Base-by-base conservation (phyloP, 2,329 filamentous ascomycete species). In the Phyllachora maydis region DNA sequence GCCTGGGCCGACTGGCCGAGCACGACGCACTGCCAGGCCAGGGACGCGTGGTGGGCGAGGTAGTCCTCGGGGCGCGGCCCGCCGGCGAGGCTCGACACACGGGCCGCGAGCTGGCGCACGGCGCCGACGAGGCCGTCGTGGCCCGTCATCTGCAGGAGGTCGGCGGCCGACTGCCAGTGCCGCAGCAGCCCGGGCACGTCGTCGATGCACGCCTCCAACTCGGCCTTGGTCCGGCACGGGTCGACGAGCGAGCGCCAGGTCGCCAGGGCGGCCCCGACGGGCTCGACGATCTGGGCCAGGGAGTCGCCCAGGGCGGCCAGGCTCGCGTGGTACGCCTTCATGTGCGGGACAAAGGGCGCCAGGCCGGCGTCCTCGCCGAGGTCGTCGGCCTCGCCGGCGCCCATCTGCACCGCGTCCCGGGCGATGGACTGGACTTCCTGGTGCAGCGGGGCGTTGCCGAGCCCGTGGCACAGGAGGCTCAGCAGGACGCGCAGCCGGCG, bases 1-100 rank as follows among this genome's bases (percentile, higher is more conserved):
- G 62, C 63, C 32, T 58, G 57, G 0, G 43, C 32, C 21, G 53
- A 58, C 22, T 54, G 54, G 4, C 64, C 64, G n/a, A 63, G 48
- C 15, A 45, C 53, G 11, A 62, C 47, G 31, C 65, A 59, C 21
- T 65, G 61, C 3, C 56, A 43, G 4, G 56, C 61, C 4, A 68
- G 46, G 5, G 50, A 43, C 11, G 54, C 54, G 18, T 56, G 50
- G 30, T 55, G 50, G 9, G 48, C 39, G 16, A 65, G 37, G n/a
- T 56, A 36, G 3, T 47, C 41, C 22, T 58, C 54, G 2, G 33
- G 28, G 8, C 30, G 37, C 5, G 30, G 30, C 11, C 38, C 40
- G 10, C 44, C 36, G 6, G 40, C 29, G 2, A 51, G 32, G 16
- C 42, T 49, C 2, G 57, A 50, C 5, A 67, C 33, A 9, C 40